Base-by-base conservation (phyloP, 2,329 filamentous ascomycete genomes). In the Fusarium sp. region DNA sequence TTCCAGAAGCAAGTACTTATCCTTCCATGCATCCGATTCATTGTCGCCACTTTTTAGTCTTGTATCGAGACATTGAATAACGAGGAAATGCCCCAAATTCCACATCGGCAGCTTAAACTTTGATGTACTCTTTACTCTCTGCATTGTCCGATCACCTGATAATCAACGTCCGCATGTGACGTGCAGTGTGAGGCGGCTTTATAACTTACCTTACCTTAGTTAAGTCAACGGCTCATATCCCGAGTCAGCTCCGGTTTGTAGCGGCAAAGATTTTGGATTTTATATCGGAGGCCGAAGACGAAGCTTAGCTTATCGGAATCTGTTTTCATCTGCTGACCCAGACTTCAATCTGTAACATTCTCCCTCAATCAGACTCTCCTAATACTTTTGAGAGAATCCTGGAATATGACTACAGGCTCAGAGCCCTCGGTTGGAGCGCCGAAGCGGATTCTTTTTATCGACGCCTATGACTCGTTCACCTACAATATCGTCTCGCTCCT, bases 401-500 rank as follows among this genome's bases (percentile, higher is more conserved):
- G n/a, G 18, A 50, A 42, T 15, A 78, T 78, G 77, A 68, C 77
- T 26, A 74, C 63, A 35, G 76, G 77, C 56, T 63, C 73, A 44
- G 63, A 72, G 22, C 54, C 72, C 44, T 65, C 69, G 62, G 63
- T 50, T 53, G 61, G 61, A 26, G 38, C 55, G 41, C 68, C 68
- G 62, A 79, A 72, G 63, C 85, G 85, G 69, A 92, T 98, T 71
- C 90, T 98, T 72, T 98, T 97, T 83, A 87, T 99, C 75, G 96
- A 98, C 82, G 95, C 96, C 71, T 97, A 97, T 83, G 96, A 99
- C 85, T 98, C 95, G 47, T 99, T 98, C 83, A 94, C 95, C 63
- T 95, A 97, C 84, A 98, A 98, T 84, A 96, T 98, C 78, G 91
- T 97, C 60, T 91, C 93, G 11, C 89, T 98, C 39, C 87, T 98